phyloP scores from a whole-genome alignment of 2,329 filamentous ascomycete species.

The Colletotrichum salicis region DNA sequence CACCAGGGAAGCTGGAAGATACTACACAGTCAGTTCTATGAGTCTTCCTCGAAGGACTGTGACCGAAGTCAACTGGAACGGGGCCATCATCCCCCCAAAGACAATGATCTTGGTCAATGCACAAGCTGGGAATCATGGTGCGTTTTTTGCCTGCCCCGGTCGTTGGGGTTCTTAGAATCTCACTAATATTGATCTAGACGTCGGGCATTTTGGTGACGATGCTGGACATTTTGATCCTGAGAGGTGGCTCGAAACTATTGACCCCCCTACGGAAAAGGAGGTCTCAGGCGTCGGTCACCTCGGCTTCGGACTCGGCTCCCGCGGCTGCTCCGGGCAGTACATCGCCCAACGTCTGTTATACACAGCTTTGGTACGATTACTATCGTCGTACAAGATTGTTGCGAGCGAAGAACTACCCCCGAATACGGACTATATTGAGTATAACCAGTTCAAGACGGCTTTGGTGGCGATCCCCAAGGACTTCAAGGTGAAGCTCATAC shows the following conservation, averaged over 20 bases:
- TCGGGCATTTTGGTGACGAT: constrained; percentile 74
- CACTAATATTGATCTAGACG: constrained; percentile 77
- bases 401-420: constrained; percentile 54
- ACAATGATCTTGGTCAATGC: constrained; percentile 78
- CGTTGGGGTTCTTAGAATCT: background rate
- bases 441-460: constrained; percentile 65
- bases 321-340: constrained; percentile 73
- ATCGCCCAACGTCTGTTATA: constrained; percentile 72
- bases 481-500: constrained; percentile 67
- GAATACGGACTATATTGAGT: constrained; percentile 66
- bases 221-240: constrained; percentile 75
- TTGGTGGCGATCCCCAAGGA: constrained; percentile 71
- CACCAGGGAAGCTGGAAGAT: constrained; percentile 81
- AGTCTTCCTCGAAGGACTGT: constrained; percentile 78
- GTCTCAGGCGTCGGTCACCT: constrained; percentile 69
- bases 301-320: constrained; percentile 69
- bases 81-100: constrained; percentile 74
- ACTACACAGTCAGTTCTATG: constrained; percentile 83
- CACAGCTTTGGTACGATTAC: constrained; percentile 67
- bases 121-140: constrained; percentile 50
- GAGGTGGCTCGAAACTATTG: constrained; percentile 64
- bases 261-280: constrained; percentile 50
- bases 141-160: background rate
- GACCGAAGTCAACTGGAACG: constrained; percentile 77
- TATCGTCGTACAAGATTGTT: constrained; percentile 67